Evolutionary conservation across 305 asterid genomes (phyloP).

Genomic region (Ilex paraguariensis): DNA sequence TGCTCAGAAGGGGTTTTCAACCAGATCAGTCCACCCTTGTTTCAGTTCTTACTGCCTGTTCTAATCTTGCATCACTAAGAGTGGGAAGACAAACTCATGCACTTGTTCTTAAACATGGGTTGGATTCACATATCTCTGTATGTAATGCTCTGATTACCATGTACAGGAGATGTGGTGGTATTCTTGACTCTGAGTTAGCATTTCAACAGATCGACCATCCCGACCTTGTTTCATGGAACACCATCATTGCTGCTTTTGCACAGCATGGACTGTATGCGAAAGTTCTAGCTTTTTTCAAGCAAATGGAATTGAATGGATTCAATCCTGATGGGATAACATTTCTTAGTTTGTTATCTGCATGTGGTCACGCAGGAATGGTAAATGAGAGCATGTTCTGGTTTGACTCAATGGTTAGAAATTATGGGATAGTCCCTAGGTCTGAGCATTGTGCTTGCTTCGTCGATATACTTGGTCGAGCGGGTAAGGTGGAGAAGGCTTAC

Average conservation of each 20-base stretch:
- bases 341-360: background rate
- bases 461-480: constrained; percentile 18
- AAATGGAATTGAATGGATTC: constrained; percentile 8
- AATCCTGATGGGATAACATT: constrained; percentile 17
- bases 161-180: constrained; percentile 21
- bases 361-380: too few relatives aligned
- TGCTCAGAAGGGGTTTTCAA: constrained; percentile 3
- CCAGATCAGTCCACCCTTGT: constrained; percentile 15
- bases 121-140: constrained; percentile 8
- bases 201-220: constrained; percentile 8
- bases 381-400: constrained; percentile 7
- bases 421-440: constrained; percentile 6
- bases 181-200: constrained; percentile 14
- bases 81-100: constrained; percentile 18
- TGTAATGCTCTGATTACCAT: constrained; percentile 16
- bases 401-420: constrained; percentile 11
- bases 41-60: constrained; percentile 16
- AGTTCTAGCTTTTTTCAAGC: constrained; percentile 10
- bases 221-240: constrained; percentile 17
- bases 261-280: constrained; percentile 15
- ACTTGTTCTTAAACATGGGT: constrained; percentile 10
- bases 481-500: constrained; percentile 15
- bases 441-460: constrained; percentile 19
- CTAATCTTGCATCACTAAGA: constrained; percentile 11
- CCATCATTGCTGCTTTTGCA: constrained; percentile 17